Evolutionary conservation across 176 grass and related monocot genomes (phyloP).

Genomic region (Hsuehochloa calcarea): DNA sequence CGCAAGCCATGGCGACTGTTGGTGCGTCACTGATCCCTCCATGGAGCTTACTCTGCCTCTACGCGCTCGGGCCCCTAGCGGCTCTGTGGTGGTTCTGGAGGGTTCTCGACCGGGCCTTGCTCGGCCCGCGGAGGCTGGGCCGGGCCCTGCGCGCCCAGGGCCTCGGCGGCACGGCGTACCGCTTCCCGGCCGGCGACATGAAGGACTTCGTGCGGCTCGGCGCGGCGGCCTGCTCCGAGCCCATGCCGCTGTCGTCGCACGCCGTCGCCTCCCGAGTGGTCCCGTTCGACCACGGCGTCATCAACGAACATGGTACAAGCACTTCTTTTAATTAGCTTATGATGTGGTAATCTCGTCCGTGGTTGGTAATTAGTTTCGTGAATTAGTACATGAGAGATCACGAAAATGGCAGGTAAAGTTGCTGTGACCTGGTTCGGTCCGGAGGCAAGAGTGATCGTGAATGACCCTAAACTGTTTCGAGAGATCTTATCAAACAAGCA

Average conservation of each 20-base stretch:
- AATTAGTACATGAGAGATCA: neutral
- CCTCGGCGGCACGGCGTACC: conserved; percentile 38
- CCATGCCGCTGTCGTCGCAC: conserved; percentile 52
- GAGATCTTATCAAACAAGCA: conserved; percentile 54
- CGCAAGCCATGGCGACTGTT: neutral
- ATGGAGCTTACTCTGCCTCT: conserved; percentile 25
- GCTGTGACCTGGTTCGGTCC: conserved; percentile 43
- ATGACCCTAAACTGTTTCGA: conserved; percentile 33
- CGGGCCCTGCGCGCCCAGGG: conserved; percentile 45
- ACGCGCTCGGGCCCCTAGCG: neutral
- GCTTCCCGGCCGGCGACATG: conserved; percentile 43
- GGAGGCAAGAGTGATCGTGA: conserved; percentile 34
- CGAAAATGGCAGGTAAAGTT: conserved; percentile 45
- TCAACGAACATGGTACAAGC: conserved; percentile 38
- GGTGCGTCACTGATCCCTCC: neutral
- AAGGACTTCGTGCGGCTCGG: conserved; percentile 16
- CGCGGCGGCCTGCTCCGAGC: conserved; percentile 16
- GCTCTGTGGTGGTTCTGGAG: conserved; percentile 1
- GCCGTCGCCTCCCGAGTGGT: conserved; percentile 37
- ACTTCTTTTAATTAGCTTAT: too few relatives aligned
- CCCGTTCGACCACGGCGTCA: conserved; percentile 15
- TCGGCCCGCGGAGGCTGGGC: conserved; percentile 36
- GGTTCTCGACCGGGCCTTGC: conserved; percentile 16
- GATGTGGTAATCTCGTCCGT: neutral
- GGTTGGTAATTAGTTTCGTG: neutral